Conservation (phyloP, 2,329 filamentous ascomycete species). For the Herpotrichia juniperi region DNA sequence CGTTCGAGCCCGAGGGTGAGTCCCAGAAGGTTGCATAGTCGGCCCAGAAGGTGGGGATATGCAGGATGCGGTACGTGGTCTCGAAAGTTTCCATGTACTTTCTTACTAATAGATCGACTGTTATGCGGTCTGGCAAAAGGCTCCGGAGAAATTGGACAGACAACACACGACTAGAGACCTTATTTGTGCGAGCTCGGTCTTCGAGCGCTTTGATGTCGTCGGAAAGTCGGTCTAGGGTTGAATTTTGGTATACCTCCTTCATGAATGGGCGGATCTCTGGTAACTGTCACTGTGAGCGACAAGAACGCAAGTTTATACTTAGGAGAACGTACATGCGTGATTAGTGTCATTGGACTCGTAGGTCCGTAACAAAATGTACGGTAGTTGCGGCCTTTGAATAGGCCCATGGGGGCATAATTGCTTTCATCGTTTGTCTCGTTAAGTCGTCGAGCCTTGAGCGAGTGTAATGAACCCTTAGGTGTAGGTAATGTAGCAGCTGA, state of each 20-base stretch:
- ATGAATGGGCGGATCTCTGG: slow-evolving; percentile 37
- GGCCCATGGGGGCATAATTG: slow-evolving; percentile 19
- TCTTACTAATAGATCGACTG: slow-evolving; percentile 48
- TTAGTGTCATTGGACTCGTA: slow-evolving; percentile 39
- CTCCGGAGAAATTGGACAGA: slow-evolving; percentile 17
- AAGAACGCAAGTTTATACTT: background rate
- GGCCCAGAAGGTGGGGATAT: slow-evolving; percentile 56
- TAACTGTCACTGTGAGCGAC: slow-evolving; percentile 26
- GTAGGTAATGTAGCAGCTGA: slow-evolving; percentile 8
- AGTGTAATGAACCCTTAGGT: background rate
- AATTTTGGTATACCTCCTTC: slow-evolving; percentile 25
- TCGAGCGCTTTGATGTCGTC: slow-evolving; percentile 28
- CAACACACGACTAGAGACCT: slow-evolving; percentile 12
- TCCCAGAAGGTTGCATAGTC: slow-evolving; percentile 56
- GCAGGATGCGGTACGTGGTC: slow-evolving; percentile 57
- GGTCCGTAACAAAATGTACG: slow-evolving; percentile 49
- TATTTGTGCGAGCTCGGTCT: slow-evolving; percentile 11
- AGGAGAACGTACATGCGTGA: slow-evolving; percentile 19
- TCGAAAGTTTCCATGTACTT: slow-evolving; percentile 59
- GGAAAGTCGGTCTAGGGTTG: slow-evolving; percentile 25
- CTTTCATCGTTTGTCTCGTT: background rate
- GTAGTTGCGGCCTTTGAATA: slow-evolving; percentile 48
- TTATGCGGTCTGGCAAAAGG: slow-evolving; percentile 39
- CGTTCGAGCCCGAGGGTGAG: slow-evolving; percentile 19
- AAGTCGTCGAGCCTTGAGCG: background rate